Percentiles rank a stretch among this genome's conserved stretches.
Evolutionary conservation across 495 filamentous ascomycete genomes (phyloP).

Genomic region (Lophiostoma macrostomum): DNA sequence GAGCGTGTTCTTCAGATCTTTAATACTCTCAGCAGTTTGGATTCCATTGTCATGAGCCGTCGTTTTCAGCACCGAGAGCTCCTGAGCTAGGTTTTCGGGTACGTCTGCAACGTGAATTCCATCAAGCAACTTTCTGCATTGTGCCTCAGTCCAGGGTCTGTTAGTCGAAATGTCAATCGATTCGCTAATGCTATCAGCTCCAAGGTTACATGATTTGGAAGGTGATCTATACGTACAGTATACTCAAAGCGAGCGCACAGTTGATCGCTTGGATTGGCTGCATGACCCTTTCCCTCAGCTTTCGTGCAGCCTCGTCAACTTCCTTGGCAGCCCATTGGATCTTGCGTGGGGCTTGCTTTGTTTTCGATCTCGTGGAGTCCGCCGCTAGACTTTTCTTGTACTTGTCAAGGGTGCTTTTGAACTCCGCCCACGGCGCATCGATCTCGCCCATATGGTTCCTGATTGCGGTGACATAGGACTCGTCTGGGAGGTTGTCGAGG

Average conservation of each 20-base stretch:
- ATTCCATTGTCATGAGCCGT: no score
- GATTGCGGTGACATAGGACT: not conserved
- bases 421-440: not conserved
- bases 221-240: not conserved
- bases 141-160: not conserved
- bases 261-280: not conserved
- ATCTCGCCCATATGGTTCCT: not conserved
- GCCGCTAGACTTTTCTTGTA: not conserved
- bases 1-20: no score
- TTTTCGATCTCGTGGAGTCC: not conserved
- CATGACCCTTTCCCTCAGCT: not conserved
- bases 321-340: not conserved
- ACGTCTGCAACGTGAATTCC: not conserved
- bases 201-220: not conserved
- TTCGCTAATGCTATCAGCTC: not conserved
- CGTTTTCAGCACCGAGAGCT: no score
- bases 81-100: no score
- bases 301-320: not conserved
- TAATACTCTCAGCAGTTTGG: no score
- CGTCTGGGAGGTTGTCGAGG: not conserved
- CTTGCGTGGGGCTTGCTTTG: not conserved
- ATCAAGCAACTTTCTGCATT: conserved; percentile 2
- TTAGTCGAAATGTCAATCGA: not conserved
- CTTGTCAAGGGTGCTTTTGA: not conserved
- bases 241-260: not conserved